Evolutionary conservation across 495 filamentous ascomycete genomes (phyloP), one percentile per base, ranked within the genome.

Genomic region (Trichoderma asperelloides): DNA sequence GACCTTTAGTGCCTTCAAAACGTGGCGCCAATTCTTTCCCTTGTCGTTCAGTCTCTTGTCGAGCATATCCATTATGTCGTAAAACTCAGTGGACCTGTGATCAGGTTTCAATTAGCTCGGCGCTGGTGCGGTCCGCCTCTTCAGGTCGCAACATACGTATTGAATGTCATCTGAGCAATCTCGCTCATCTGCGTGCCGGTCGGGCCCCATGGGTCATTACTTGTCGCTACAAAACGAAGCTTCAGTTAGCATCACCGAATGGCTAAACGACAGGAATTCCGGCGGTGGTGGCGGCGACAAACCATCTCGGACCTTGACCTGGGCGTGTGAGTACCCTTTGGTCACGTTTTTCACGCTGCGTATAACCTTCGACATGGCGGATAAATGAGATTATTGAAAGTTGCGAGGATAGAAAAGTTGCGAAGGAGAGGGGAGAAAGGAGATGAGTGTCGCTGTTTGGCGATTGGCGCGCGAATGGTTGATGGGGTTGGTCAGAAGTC

Each of bases 271-370:
- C 40, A 66, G n/a, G 63, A 25, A 27, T 40, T 43, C 25, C 62
- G 69, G 66, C 64, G 67, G 47, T 69, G 68, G 82, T 60, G 69
- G 66, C 65, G 67, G 47, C 68, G 68, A 83, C 90, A 69, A 84
- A 97, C 94, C 94, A 94, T 98, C 97, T 81, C 96, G 91, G 77
- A 99, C 96, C 82, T 97, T 99, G 73, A 98, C 91, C 84, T 99
- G 93, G 74, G 96, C 91, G 69, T 85, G 87, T 28, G 96, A 97
- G 78, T 99, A 99, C 73, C 96, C 96, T 81, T 98, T 98, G 73
- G 96, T 98, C 79, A 99, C 95, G 83, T 99, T 99, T 84, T 97
- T 98, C 71, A 99, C 95, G 75, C 93, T 96, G 77, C 95, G 88
- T 71, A 99, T 91, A 73, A 98, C 94, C 78, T 95, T 95, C 64